A percentile compares a stretch with the other conserved stretches of the same genome.
These are phyloP conservation scores for Ilyonectria mors-panacis DNA, from an alignment of 2,329 filamentous ascomycete genomes.

Conservation along the genomic window DNA sequence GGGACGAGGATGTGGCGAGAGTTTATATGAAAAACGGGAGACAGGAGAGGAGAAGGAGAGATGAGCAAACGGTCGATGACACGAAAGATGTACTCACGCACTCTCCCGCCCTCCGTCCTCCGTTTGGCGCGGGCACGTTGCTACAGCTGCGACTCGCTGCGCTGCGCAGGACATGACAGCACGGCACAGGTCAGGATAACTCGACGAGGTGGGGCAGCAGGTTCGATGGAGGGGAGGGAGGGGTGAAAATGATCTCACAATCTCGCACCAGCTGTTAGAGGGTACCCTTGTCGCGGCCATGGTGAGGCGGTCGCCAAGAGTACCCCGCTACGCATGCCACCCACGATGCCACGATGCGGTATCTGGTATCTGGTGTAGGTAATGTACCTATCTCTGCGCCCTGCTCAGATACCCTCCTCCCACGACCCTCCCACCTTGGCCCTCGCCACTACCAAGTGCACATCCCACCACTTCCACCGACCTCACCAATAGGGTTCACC, in stretches of 20 bases:
- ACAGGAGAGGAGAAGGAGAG: conserved; percentile 21
- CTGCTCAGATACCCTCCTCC: background rate
- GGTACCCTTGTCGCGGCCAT: conserved; percentile 19
- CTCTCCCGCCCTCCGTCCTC: conserved; percentile 16
- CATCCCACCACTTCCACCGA: conserved; percentile 8
- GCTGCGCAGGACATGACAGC: conserved; percentile 18
- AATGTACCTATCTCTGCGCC: background rate
- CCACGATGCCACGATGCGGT: conserved; percentile 7
- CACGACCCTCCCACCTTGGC: conserved; percentile 1
- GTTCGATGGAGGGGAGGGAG: conserved; percentile 28
- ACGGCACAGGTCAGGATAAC: conserved; percentile 25
- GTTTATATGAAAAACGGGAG: conserved; percentile 43
- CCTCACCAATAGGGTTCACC: conserved; percentile 21
- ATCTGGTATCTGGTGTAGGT: conserved; percentile 1
- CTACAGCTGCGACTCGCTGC: conserved; percentile 1
- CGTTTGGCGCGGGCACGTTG: conserved; percentile 18
- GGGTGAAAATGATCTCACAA: conserved; percentile 43
- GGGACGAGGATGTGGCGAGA: conserved; percentile 25
- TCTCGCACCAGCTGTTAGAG: conserved; percentile 30
- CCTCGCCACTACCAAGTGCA: background rate
- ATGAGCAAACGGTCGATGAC: conserved; percentile 30
- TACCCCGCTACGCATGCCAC: conserved; percentile 37
- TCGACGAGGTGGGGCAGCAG: conserved; percentile 37
- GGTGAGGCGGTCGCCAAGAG: conserved; percentile 5
- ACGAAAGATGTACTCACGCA: conserved; percentile 40